A percentile compares a stretch with the other conserved stretches of the same genome.
These are phyloP conservation scores for Plasmodium yoelii DNA, from an alignment of 169 alveolate genomes.

Conservation along the genomic window DNA sequence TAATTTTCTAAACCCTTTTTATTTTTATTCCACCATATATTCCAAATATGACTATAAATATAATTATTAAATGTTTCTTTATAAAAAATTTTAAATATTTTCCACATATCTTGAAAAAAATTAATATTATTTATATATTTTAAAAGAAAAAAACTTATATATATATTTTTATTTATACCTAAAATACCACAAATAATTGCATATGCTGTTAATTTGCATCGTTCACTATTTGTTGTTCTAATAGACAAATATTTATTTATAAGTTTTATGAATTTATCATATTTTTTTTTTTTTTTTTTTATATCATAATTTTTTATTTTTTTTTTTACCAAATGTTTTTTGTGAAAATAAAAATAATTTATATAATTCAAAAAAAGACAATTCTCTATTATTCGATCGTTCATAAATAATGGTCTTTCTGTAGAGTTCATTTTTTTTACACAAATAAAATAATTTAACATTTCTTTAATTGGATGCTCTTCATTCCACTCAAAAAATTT, in stretches of 20 bases:
- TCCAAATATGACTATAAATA: too few relatives aligned
- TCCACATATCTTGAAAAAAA: too few relatives aligned
- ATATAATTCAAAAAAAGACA: neutral
- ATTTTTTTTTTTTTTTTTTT: constrained; percentile 31
- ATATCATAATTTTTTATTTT: constrained; percentile 14
- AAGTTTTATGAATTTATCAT: constrained; percentile 14
- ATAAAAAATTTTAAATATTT: too few relatives aligned
- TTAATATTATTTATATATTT: too few relatives aligned
- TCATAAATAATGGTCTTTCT: too few relatives aligned
- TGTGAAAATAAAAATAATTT: neutral
- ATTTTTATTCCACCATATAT: too few relatives aligned
- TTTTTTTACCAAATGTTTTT: constrained; percentile 2
- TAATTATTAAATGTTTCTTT: too few relatives aligned
- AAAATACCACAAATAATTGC: constrained; percentile 74
- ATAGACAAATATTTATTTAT: constrained; percentile 51
- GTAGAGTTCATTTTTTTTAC: too few relatives aligned
- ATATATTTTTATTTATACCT: constrained; percentile 60
- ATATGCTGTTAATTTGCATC: constrained; percentile 73
- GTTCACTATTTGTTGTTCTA: constrained; percentile 62
- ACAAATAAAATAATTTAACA: too few relatives aligned
- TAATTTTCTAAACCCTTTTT: too few relatives aligned
- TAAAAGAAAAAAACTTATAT: constrained; percentile 21
- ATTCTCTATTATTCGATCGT: too few relatives aligned
- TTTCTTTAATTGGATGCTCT: neutral
- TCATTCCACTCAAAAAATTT: neutral